Conservation (phyloP, 2,329 filamentous ascomycete genomes). For the Fusarium guadeloupense region DNA sequence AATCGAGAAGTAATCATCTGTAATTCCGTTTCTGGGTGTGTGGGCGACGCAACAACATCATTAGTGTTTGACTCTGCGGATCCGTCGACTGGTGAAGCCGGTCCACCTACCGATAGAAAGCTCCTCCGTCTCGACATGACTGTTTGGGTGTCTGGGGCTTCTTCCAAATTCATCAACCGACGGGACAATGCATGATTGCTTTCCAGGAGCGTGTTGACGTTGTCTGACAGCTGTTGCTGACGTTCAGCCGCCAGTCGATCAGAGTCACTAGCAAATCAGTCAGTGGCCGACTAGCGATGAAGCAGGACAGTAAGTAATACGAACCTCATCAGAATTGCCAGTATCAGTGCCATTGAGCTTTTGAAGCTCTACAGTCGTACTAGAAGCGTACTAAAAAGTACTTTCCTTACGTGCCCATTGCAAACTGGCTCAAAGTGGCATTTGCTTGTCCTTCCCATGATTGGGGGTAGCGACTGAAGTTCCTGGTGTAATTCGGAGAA, state of each 20-base stretch:
- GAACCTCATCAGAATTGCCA: slow-evolving; percentile 11
- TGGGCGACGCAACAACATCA: background rate
- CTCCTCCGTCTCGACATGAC: slow-evolving; percentile 2
- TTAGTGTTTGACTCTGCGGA: too few relatives aligned
- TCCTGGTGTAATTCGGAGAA: slow-evolving; percentile 20
- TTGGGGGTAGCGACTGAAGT: background rate
- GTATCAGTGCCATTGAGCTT: slow-evolving; percentile 7
- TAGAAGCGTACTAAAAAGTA: background rate
- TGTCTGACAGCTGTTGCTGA: background rate
- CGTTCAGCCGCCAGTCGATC: background rate
- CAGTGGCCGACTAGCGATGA: accelerated
- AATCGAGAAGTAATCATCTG: background rate
- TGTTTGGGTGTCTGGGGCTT: background rate
- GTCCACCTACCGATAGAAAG: background rate
- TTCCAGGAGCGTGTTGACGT: background rate
- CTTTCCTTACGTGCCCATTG: slow-evolving; percentile 6
- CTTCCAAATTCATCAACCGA: slow-evolving; percentile 8
- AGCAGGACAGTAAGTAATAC: accelerated
- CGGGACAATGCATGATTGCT: background rate
- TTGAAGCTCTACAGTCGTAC: background rate
- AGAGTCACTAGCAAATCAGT: background rate
- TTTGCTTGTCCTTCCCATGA: accelerated
- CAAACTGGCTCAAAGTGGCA: background rate
- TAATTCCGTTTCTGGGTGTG: background rate
- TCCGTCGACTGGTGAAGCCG: too few relatives aligned